Evolutionary conservation across 108 stramenopile species (phyloP), one percentile per base, ranked within the genome.

Genomic region (Chaetoceros muelleri): DNA sequence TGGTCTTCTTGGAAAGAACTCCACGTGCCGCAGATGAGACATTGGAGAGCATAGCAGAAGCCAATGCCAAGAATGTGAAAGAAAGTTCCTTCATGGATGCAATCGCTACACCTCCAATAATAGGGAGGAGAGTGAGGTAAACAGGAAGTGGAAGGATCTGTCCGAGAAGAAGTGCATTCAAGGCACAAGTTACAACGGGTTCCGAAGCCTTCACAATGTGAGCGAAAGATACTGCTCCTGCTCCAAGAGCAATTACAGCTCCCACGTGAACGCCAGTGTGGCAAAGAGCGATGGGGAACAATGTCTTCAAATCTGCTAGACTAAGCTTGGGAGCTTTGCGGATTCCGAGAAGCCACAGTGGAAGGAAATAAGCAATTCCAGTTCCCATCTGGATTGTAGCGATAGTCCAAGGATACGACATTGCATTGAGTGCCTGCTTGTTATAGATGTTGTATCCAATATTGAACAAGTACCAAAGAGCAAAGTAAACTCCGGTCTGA

Each of bases 141-240:
- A 96, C 95, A 54, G 74, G 76, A 22, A 70, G 29, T 26, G 91
- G 90, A 30, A 92, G 73, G 56, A 93, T 64, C 65, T 96, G 85
- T 46, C 87, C 80, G 45, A 96, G 74, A 48, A 95, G 81, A 20
- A 94, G 62, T 24, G 88, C 93, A 61, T 96, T 95, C 27, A 93
- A 65, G 22, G 66, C 79, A 53, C 96, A 96, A 7, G 98, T 96
- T 44, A 96, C 95, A 48, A 96, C 95, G 5, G 98, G 98, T 73
- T 98, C 98, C 34, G 94, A 93, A 20, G 98, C 98, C 82, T 98
- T 98, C 65, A 98, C 96, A 74, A 98, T 97, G 86, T 98, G 98
- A n/a, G 98, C 95, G 68, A 98, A 98, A 54, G 93, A 95, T 24
- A 97, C 98, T 50, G 98, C 95, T 28, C 96, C 98, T 26, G 98